Evolutionary conservation across 106 monocot species (phyloP).

Genomic region (Agapanthus africanus): DNA sequence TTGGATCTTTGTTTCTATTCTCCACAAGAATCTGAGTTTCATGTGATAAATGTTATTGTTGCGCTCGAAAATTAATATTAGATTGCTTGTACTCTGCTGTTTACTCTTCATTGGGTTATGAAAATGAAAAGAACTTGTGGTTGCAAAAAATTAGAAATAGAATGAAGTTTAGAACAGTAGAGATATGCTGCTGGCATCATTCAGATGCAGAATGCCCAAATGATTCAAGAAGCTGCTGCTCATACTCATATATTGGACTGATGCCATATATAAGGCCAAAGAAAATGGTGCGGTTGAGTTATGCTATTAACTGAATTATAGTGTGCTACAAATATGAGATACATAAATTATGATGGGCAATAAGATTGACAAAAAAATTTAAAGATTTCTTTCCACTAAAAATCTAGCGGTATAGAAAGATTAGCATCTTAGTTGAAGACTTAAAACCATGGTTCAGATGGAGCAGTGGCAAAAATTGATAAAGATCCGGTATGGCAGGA

Average conservation of each 20-base stretch:
- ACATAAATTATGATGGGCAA: no score
- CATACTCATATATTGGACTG: neutral
- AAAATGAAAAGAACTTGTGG: neutral
- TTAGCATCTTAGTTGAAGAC: no score
- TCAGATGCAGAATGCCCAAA: neutral
- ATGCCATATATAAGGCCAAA: neutral
- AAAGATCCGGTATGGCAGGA: no score
- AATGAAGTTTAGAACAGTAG: neutral
- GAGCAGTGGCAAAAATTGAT: no score
- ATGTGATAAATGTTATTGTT: neutral
- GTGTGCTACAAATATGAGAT: neutral
- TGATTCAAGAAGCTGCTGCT: neutral
- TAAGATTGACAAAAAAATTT: no score
- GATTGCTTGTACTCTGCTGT: no score
- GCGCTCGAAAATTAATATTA: no score
- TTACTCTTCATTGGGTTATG: neutral
- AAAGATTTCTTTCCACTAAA: no score
- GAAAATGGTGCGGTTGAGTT: neutral
- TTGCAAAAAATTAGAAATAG: neutral
- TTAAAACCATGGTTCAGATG: no score
- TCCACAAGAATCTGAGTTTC: conserved; percentile 54
- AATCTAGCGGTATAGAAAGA: no score
- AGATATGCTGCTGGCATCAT: neutral
- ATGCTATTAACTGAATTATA: neutral
- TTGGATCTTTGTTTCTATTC: conserved; percentile 55